Evolutionary conservation across 2,329 filamentous ascomycete species (phyloP).

Genomic region (Trichoderma brevicompactum): DNA sequence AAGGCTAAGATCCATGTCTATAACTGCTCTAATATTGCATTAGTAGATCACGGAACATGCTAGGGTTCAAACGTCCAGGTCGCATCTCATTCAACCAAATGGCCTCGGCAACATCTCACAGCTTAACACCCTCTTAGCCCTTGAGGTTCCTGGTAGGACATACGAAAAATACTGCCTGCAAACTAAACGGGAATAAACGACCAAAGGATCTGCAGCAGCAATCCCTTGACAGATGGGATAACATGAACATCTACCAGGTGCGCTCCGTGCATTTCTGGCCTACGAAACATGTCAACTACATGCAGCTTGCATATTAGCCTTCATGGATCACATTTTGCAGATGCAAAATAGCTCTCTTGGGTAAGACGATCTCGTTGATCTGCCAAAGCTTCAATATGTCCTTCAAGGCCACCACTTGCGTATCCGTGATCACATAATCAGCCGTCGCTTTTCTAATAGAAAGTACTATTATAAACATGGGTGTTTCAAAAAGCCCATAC

Average conservation of each 20-base stretch:
- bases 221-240: not conserved
- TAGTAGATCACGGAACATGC: slow-evolving; percentile 8
- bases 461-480: not conserved
- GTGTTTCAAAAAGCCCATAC: not conserved
- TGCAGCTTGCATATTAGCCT: too few relatives aligned
- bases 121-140: too few relatives aligned
- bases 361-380: not conserved
- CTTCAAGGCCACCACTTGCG: not conserved
- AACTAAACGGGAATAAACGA: not conserved
- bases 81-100: not conserved
- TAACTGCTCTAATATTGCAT: slow-evolving; percentile 25
- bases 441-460: not conserved
- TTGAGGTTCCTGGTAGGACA: not conserved
- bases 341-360: not conserved
- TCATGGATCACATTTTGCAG: not conserved
- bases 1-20: slow-evolving; percentile 22
- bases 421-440: not conserved
- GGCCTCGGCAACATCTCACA: not conserved
- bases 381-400: not conserved
- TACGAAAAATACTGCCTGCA: not conserved
- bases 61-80: not conserved
- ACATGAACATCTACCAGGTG: not conserved
- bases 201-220: not conserved
- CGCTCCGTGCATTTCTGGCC: not conserved
- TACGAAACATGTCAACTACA: too few relatives aligned